Evolutionary conservation across 208 protist species (phyloP), one percentile per base, ranked within the genome.

Genomic region (Trypanosomatidae sp.): DNA sequence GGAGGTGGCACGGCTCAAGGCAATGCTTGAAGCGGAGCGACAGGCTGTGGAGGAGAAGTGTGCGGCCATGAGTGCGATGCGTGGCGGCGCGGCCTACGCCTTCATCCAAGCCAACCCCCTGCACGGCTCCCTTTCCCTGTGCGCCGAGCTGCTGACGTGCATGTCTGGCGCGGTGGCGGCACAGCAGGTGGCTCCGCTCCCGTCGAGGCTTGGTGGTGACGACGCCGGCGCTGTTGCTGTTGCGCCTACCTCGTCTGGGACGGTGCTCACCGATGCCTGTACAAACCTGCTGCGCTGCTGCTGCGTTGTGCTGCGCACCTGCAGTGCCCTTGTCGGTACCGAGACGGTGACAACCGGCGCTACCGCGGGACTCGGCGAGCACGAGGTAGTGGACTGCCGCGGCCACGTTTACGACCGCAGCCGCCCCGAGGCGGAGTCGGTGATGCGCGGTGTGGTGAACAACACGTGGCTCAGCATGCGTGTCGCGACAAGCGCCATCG

Each of bases 391-490:
- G 13, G 93, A 97, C 74, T 97, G 93, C 80, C 88, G 93, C 69
- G 93, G 93, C 5, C 93, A 97, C 67, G 85, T 94, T n/a, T 95
- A 89, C 84, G 86, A 91, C 66, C 73, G 76, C 59, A 73, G 73
- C 43, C 74, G 71, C 30, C 69, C 77, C 3, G 82, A 82, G 66
- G 73, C 78, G 33, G 88, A 94, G 64, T 77, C 77, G 1, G 71
- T 78, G 17, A 91, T 94, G 86, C 93, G 93, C 3, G 73, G 71
- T 17, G 91, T 97, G 36, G 93, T 95, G 44, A 97, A 97, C 79
- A 97, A 95, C 83, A 93, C 90, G 55, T 97, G 93, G 91, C 85
- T 97, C 41, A 83, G 84, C 65, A 90, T 95, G 46, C 93, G 93
- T 10, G 82, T 87, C 41, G 77, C 84, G 22, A 84, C 93, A 0